Evolutionary conservation across 306 rosid genomes (phyloP), one percentile per base, ranked within the genome.

Genomic region (Glycine soja): DNA sequence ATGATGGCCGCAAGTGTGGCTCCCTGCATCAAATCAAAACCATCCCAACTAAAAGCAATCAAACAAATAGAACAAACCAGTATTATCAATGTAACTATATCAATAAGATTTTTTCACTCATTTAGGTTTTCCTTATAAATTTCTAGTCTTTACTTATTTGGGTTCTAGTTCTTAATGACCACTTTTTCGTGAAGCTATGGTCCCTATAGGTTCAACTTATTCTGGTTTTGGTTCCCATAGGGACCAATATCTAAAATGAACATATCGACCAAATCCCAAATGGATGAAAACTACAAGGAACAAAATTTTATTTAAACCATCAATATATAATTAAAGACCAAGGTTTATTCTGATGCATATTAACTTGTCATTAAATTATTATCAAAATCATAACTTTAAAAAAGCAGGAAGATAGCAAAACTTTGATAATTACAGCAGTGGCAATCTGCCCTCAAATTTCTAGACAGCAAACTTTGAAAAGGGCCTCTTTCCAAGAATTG

Each of bases 1-100:
- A 96, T 24, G 99, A 93, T 8, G 99, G 99, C 76, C 99, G 91
- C 92, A 92, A 74, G 63, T 96, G 93, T 59, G 98, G 90, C 72
- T 96, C 98, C 89, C 99, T 96, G 92, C 80, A 86, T 83, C 59
- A 78, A 30, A 86, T 83, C 59, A 78, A 30, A 84, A 84, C 46
- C 87, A 87, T 76, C 24, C 58, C 52, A 50, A 32, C 30, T 72
- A 45, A 59, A 24, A 75, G 57, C 12, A 76, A 80, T 65, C 40
- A 72, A 58, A 72, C 38, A 72, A 58, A 72, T 15, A 47, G 50
- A 67, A 48, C n/a, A 15, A 32, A 70, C 45, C 32, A 43, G 38
- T 48, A 54, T 40, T 5, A 69, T 52, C 24, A 32, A 7, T 32
- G 46, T 7, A 51, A 47, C 76, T 50, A 36, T 36, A 24, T 50